Evolutionary conservation across 1,284 basidiomycete genomes (phyloP).

Genomic region (Leccinum solheimii): DNA sequence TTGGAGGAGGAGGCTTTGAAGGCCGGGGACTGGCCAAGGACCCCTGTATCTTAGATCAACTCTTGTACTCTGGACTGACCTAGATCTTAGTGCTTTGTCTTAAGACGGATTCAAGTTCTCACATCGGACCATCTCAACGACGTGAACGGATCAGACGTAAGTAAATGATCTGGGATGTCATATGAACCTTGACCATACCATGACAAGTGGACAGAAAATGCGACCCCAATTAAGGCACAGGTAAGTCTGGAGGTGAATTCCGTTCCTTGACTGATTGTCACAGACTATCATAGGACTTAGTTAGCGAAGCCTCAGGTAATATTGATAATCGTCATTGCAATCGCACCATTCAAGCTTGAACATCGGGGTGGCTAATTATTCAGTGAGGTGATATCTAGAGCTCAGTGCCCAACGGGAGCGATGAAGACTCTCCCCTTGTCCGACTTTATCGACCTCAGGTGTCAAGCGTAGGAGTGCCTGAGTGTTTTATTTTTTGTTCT

Average conservation of each 20-base stretch:
- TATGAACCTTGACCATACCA: neutral
- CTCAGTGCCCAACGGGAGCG: neutral
- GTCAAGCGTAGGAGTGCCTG: neutral
- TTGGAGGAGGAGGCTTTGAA: slow-evolving; percentile 42
- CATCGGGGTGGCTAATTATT: neutral
- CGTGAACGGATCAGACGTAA: neutral
- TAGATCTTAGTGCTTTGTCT: neutral
- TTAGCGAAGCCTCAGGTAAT: neutral
- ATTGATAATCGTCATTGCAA: neutral
- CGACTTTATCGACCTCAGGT: neutral
- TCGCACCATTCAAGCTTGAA: neutral
- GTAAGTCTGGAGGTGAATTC: neutral
- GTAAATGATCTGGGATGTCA: neutral
- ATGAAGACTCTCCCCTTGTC: neutral
- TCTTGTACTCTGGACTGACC: neutral
- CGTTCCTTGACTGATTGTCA: neutral
- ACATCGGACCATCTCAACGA: neutral
- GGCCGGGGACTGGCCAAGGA: slow-evolving; percentile 26
- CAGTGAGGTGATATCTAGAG: neutral
- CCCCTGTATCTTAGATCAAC: slow-evolving; percentile 8
- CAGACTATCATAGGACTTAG: neutral
- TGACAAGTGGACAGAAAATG: neutral
- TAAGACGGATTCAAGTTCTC: neutral
- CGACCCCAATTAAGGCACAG: neutral
- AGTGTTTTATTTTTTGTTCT: neutral